Evolutionary conservation across 2,329 filamentous ascomycete species (phyloP).

Genomic region (Escovopsis weberi): DNA sequence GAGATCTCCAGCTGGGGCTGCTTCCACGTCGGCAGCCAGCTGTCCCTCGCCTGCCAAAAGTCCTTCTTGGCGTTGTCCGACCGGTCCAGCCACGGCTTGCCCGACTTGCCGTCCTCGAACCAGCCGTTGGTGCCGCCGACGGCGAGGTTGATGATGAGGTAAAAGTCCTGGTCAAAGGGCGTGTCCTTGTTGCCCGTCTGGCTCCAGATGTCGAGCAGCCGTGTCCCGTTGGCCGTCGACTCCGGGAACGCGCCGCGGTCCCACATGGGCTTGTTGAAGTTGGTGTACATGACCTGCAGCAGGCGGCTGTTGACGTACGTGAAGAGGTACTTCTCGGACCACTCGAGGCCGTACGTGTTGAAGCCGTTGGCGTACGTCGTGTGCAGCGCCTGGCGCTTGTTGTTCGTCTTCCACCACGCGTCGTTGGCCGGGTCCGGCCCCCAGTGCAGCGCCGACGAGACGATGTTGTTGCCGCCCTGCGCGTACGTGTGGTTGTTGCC

Average conservation of each 20-base stretch:
- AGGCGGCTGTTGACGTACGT: slow-evolving; percentile 72
- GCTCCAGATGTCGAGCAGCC: slow-evolving; percentile 49
- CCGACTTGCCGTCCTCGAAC: slow-evolving; percentile 58
- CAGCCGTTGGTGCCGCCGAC: slow-evolving; percentile 71
- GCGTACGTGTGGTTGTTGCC: slow-evolving; percentile 68
- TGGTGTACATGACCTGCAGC: slow-evolving; percentile 66
- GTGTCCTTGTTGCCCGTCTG: slow-evolving; percentile 45
- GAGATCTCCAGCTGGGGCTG: slow-evolving; percentile 53
- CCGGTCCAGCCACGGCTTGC: slow-evolving; percentile 68
- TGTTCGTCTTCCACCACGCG: slow-evolving; percentile 72
- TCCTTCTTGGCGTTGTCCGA: slow-evolving; percentile 54
- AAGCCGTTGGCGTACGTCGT: slow-evolving; percentile 55
- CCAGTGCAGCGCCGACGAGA: slow-evolving; percentile 70
- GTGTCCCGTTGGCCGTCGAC: slow-evolving; percentile 49
- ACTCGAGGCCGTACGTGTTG: slow-evolving; percentile 72
- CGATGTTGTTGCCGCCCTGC: slow-evolving; percentile 68
- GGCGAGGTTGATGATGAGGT: slow-evolving; percentile 60
- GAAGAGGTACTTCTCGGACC: slow-evolving; percentile 79
- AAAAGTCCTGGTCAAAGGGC: slow-evolving; percentile 65
- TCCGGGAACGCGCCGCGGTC: slow-evolving; percentile 52
- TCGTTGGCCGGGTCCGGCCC: slow-evolving; percentile 59
- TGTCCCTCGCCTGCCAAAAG: slow-evolving; percentile 55
- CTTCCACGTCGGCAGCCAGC: slow-evolving; percentile 61
- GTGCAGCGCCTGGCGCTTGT: slow-evolving; percentile 60
- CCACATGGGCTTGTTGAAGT: slow-evolving; percentile 56